Conservation (phyloP, 2,329 filamentous ascomycete genomes). For the Allantophomopsis lycopodina region DNA sequence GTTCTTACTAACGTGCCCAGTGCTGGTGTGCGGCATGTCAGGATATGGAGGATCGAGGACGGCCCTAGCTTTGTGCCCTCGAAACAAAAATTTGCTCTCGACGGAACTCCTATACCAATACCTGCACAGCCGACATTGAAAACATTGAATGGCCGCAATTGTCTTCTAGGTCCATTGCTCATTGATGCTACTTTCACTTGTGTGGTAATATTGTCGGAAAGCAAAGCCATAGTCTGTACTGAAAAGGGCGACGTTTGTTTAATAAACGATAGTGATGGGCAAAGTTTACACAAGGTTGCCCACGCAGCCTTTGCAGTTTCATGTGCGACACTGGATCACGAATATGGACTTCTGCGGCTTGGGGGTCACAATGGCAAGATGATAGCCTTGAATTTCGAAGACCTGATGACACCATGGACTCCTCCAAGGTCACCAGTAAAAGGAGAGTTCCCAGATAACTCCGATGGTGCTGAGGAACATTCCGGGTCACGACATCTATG, state of each 20-base stretch:
- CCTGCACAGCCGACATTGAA: constrained; percentile 35
- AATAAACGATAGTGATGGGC: constrained; percentile 60
- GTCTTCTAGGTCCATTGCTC: constrained; percentile 59
- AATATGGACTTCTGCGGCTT: constrained; percentile 19
- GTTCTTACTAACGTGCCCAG: constrained; percentile 9
- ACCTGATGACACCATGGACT: constrained; percentile 16
- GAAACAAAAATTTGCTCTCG: constrained; percentile 41
- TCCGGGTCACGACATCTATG: constrained; percentile 29
- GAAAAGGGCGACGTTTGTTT: constrained; percentile 85
- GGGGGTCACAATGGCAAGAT: constrained; percentile 25
- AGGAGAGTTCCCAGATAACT: constrained; percentile 2
- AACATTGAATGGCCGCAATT: constrained; percentile 75
- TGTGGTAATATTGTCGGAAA: constrained; percentile 56
- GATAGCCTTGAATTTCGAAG: constrained; percentile 34
- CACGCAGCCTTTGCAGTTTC: constrained; percentile 47
- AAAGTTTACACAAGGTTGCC: constrained; percentile 54
- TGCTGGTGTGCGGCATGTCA: constrained; percentile 80
- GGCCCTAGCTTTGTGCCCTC: constrained; percentile 41
- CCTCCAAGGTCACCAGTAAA: constrained; percentile 16
- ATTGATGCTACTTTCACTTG: constrained; percentile 78
- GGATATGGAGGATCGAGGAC: constrained; percentile 82
- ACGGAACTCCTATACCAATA: constrained; percentile 21
- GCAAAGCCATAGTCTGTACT: constrained; percentile 69
- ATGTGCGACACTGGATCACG: constrained; percentile 21
- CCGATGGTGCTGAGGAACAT: not conserved